Percentiles rank a stretch among this genome's conserved stretches.
Conservation (phyloP, 2,329 filamentous ascomycete species). For the Ophiostoma tasmaniense region DNA sequence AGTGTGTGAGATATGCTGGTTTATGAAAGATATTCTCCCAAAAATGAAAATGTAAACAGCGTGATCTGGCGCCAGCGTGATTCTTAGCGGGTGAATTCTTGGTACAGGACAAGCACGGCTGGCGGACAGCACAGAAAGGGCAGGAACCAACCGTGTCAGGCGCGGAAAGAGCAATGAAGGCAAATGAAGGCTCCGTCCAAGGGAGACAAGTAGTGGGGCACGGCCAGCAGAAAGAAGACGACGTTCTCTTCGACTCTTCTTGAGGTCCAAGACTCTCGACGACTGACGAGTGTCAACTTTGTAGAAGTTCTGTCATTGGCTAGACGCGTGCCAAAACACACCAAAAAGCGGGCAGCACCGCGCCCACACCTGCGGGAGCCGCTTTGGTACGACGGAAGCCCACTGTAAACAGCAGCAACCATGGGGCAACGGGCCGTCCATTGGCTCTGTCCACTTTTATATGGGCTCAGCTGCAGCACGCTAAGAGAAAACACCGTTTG, state of each 20-base stretch:
- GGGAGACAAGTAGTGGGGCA: background rate
- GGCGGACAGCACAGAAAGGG: background rate
- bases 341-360: slow-evolving; percentile 8
- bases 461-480: background rate
- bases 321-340: slow-evolving; percentile 15
- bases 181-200: slow-evolving; percentile 7
- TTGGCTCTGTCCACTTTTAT: slow-evolving; percentile 31
- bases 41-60: background rate
- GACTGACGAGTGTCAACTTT: background rate
- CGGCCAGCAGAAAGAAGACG: background rate
- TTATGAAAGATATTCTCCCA: background rate
- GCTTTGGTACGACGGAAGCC: slow-evolving; percentile 14
- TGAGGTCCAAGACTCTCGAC: background rate
- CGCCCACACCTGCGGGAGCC: background rate
- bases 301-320: slow-evolving; percentile 3
- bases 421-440: slow-evolving; percentile 44
- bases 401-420: slow-evolving; percentile 47
- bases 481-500: background rate
- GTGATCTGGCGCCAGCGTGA: background rate
- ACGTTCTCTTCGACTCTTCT: background rate
- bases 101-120: too few species aligned
- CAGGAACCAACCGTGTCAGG: background rate
- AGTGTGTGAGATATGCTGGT: background rate
- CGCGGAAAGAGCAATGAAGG: background rate
- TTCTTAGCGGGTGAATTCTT: background rate